phyloP scores from a whole-genome alignment of 352 stramenopile genomes.

The Globisporangium nunn region DNA sequence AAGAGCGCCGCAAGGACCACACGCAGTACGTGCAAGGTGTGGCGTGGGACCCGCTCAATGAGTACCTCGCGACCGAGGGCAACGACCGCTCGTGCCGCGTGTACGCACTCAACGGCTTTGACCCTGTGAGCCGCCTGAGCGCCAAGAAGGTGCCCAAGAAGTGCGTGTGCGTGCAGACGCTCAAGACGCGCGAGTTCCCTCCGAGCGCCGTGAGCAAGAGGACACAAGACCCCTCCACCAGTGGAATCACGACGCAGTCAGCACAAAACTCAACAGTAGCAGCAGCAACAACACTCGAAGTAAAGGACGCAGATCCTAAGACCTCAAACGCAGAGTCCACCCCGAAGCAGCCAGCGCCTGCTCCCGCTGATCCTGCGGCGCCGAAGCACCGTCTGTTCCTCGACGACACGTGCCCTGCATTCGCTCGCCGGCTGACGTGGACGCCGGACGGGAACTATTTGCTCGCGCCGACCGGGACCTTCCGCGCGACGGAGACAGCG shows the following conservation, averaged over 20 bases:
- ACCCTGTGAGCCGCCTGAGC: slow-evolving; percentile 29
- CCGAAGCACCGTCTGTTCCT: slow-evolving; percentile 88
- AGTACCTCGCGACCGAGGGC: slow-evolving; percentile 91
- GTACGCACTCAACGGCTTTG: slow-evolving; percentile 79
- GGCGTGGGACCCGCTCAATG: slow-evolving; percentile 92
- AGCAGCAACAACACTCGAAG: slow-evolving; percentile 2
- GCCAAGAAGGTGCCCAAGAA: slow-evolving; percentile 70
- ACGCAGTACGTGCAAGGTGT: slow-evolving; percentile 95
- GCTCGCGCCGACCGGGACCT: slow-evolving; percentile 79
- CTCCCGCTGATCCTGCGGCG: slow-evolving; percentile 2
- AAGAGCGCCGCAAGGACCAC: slow-evolving; percentile 89
- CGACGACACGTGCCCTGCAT: slow-evolving; percentile 92
- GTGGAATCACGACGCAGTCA: neutral
- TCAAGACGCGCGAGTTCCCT: slow-evolving; percentile 72
- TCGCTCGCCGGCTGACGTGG: slow-evolving; percentile 90
- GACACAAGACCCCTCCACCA: neutral
- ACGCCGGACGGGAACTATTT: slow-evolving; percentile 92
- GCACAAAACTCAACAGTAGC: slow-evolving; percentile 1
- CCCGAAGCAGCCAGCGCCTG: slow-evolving; percentile 4
- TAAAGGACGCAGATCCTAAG: slow-evolving; percentile 10
- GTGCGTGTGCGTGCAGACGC: slow-evolving; percentile 64
- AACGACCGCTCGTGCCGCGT: slow-evolving; percentile 93
- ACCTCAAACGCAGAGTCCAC: neutral
- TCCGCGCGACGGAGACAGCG: slow-evolving; percentile 36
- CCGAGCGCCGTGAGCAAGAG: neutral